Evolutionary conservation across 768 basidiomycete genomes (phyloP).

Genomic region (Lactifluus pinguis): DNA sequence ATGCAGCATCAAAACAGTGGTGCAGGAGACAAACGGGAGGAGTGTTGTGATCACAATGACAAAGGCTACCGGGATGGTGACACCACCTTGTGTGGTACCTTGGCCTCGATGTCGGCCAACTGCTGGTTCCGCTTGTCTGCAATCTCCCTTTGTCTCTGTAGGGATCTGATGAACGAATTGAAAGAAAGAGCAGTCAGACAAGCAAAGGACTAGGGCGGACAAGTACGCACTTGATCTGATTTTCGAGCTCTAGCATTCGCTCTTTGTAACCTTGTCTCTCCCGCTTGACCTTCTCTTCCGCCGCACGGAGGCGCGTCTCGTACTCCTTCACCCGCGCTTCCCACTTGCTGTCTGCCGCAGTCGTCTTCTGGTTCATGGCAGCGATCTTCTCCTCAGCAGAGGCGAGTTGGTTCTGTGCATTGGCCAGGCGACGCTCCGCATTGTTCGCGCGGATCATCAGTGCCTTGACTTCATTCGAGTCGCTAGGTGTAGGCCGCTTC

Average conservation of each 20-base stretch:
- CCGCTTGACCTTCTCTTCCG: slow-evolving; percentile 87
- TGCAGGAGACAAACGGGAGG: background rate
- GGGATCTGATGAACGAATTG: slow-evolving; percentile 37
- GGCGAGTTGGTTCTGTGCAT: slow-evolving; percentile 75
- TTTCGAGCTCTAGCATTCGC: slow-evolving; percentile 61
- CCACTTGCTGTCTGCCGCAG: slow-evolving; percentile 78
- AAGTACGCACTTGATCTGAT: slow-evolving; percentile 49
- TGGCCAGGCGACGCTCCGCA: slow-evolving; percentile 81
- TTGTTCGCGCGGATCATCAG: slow-evolving; percentile 67
- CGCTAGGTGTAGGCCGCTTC: slow-evolving; percentile 49
- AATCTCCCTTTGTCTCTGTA: slow-evolving; percentile 68
- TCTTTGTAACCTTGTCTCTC: slow-evolving; percentile 94
- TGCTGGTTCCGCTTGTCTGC: slow-evolving; percentile 67
- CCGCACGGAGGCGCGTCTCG: slow-evolving; percentile 66
- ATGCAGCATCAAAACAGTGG: slow-evolving; percentile 1
- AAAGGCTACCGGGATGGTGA: slow-evolving; percentile 9
- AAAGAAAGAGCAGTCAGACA: background rate
- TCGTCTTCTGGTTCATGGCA: slow-evolving; percentile 60
- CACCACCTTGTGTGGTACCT: slow-evolving; percentile 13
- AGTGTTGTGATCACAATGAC: background rate
- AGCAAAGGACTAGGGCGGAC: background rate
- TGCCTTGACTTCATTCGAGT: slow-evolving; percentile 62
- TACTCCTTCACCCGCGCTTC: slow-evolving; percentile 93
- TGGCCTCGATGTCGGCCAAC: slow-evolving; percentile 39
- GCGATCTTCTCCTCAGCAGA: slow-evolving; percentile 81